Percentiles rank a stretch among this genome's conserved stretches.
phyloP scores from a whole-genome alignment of 176 grass and related monocot genomes.

The Carex kokanica region DNA sequence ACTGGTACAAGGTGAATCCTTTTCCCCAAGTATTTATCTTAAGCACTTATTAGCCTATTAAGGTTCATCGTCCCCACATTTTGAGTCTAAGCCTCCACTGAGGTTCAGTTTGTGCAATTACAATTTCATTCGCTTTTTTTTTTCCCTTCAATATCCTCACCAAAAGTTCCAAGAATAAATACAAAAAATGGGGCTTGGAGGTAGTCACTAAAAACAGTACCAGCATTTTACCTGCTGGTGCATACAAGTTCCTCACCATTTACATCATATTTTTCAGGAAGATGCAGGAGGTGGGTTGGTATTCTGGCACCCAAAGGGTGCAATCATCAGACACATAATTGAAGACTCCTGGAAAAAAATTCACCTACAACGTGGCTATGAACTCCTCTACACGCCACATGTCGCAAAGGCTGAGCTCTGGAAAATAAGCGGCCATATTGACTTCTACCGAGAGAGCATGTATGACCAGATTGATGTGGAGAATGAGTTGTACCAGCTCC shows the following conservation, averaged over 20 bases:
- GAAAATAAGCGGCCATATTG: constrained; percentile 89
- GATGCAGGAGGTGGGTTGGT: constrained; percentile 93
- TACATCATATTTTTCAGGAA: constrained; percentile 54
- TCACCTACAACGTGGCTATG: constrained; percentile 77
- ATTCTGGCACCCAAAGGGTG: constrained; percentile 98
- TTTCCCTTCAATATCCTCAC: neutral
- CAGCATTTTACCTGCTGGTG: neutral
- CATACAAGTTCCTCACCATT: constrained; percentile 3
- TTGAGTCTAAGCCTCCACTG: neutral
- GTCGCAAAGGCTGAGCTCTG: constrained; percentile 91
- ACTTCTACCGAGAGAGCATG: constrained; percentile 96
- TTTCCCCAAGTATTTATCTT: neutral
- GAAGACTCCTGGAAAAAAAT: constrained; percentile 93
- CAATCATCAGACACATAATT: constrained; percentile 74
- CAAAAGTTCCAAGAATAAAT: neutral
- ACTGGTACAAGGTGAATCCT: neutral
- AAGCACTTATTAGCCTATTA: neutral
- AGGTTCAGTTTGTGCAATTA: neutral
- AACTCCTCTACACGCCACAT: constrained; percentile 88
- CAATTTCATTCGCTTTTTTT: neutral
- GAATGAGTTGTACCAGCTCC: constrained; percentile 87
- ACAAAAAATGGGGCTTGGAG: neutral
- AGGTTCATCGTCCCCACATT: neutral
- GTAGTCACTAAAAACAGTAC: neutral
- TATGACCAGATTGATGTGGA: constrained; percentile 94